Evolutionary conservation across 2,329 filamentous ascomycete species (phyloP), one percentile per base, ranked within the genome.

Genomic region (Fusarium azukiicola): DNA sequence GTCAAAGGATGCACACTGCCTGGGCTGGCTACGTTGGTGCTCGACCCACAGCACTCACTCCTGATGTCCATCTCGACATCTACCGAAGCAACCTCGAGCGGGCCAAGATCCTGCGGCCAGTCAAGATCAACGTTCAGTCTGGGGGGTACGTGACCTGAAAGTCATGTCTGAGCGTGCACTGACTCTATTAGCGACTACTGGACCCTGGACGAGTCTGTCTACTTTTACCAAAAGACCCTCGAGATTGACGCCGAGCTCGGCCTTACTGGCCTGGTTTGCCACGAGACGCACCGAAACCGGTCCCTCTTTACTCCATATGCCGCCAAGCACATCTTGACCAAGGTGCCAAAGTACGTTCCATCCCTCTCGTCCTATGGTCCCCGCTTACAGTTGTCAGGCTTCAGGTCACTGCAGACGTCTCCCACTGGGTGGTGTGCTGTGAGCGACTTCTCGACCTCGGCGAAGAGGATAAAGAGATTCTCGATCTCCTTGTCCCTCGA

Each of bases 1-100:
- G 19, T 38, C 23, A n/a, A 56, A 58, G 54, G 61, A 66, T 66
- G 40, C 61, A 66, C 23, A 66, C 61, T 36, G 61, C 61, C 13
- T 66, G 61, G 61, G 61, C 61, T 7, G 61, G 42, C 3, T 66
- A 66, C 21, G 42, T 66, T 11, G 61, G 61, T 4, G 61, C 61
- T n/a, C 16, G 61, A 21, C 61, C 61, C 23, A 16, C 40, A 2
- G 42, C 40, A 4, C 61, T 66, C 7, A 47, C 3, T 11, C 42
- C 61, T 10, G 61, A 66, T 66, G 3, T 47, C 0, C 61, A 66
- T 21, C 42, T 66, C 11, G 42, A 66, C 2, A 21, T 66, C 17
- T 66, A 66, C 17, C 42, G 61, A 10, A 66, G 47, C 17, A 66
- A 27, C 16, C 61, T 66, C 5, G 61, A 66, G 42, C 27, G 46